Base-by-base conservation (phyloP, 1,139 yeast species). In the Yarrowia galli region DNA sequence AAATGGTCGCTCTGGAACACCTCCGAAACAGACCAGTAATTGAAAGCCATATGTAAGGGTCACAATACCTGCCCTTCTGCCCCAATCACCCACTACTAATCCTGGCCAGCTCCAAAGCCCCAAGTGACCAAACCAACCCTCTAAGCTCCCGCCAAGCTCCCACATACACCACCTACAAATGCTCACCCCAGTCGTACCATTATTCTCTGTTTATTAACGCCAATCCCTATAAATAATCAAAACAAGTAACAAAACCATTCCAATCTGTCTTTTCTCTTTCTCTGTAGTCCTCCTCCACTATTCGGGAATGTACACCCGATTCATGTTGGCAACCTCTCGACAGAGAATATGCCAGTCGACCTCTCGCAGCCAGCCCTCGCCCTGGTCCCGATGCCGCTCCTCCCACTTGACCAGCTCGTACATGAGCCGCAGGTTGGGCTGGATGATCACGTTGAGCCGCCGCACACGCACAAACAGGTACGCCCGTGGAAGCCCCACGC, bases 301-400 rank as follows among this genome's bases (percentile, higher is more conserved):
- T 64, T 61, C 73, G 12, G 73, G 71, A 69, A 82, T 82, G 72
- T 87, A 88, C 0, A 89, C 90, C 71, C 83, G 83, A 78, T 93
- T 93, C 78, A 93, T 82, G 71, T 84, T 82, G 74, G 89, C 87
- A 70, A 93, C 91, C 74, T 92, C 97, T 58, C 96, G 84, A 77
- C 98, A 91, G 76, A 93, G 80, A n/a, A 90, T 83, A 75, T 87
- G 90, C 98, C 98, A 93, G 75, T 92, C 97, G 63, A 91, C 88
- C 71, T 88, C 92, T 45, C 96, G 79, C 49, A 87, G 76, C 78
- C 84, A 81, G 70, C 78, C 77, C 35, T 73, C 74, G 23, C 76
- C 78, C 42, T 72, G 70, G 63, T 71, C 70, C 9, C 77, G 71
- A 65, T 75, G 77, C 68, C 70, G 69, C 70, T 91, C 93, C 73